A percentile compares a stretch with the other conserved stretches of the same genome.
These are phyloP conservation scores for Pelargonium fulgidum DNA, from an alignment of 441 rosid species.

Conservation along the genomic window DNA sequence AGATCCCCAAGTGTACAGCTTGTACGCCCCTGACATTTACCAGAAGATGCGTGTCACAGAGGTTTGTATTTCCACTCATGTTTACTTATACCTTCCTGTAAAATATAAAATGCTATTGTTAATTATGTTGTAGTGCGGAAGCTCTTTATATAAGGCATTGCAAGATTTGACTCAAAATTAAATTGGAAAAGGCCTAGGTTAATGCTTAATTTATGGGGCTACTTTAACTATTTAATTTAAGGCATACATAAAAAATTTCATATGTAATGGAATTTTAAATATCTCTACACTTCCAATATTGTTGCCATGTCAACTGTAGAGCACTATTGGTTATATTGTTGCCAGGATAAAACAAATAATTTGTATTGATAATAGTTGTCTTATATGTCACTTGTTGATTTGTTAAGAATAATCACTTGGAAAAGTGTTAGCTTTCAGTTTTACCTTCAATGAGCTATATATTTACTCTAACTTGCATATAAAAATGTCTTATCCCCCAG, in stretches of 20 bases:
- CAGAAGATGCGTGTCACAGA: conserved; percentile 51
- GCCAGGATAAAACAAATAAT: background rate
- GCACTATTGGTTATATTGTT: background rate
- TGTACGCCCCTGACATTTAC: conserved; percentile 71
- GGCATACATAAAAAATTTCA: no score
- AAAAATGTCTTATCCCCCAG: conserved; percentile 34
- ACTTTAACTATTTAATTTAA: no score
- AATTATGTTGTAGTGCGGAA: background rate
- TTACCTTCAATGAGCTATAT: conserved; percentile 1
- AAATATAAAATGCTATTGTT: background rate
- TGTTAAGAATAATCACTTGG: background rate
- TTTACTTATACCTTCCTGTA: no score
- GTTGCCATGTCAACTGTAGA: conserved; percentile 13
- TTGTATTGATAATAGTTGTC: background rate
- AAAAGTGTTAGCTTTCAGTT: conserved; percentile 1
- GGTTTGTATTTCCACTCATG: conserved; percentile 40
- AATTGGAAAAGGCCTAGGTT: no score
- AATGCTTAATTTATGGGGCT: no score
- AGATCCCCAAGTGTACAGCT: conserved; percentile 68
- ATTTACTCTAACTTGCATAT: conserved; percentile 14
- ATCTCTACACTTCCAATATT: conserved; percentile 10
- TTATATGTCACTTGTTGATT: background rate
- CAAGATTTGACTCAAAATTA: no score
- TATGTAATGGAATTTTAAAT: background rate
- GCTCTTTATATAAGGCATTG: background rate